A percentile compares a stretch with the other conserved stretches of the same genome.
These are phyloP conservation scores for Lecanoromycetidae sp. DNA, from an alignment of 2,329 filamentous ascomycete genomes.

Conservation along the genomic window DNA sequence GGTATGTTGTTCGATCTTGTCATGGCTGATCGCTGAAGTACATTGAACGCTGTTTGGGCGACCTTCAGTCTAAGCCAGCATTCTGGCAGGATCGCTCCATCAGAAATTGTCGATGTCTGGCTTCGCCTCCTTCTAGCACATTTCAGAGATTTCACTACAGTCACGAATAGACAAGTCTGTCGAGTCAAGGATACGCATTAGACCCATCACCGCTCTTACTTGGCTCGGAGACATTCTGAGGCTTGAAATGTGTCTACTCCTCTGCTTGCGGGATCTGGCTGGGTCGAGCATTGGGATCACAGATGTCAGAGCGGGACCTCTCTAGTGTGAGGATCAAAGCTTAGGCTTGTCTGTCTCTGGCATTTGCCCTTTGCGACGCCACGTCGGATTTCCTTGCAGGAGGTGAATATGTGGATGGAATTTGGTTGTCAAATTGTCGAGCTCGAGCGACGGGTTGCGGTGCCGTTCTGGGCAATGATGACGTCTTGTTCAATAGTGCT, in stretches of 20 bases:
- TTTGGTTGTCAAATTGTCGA: background rate
- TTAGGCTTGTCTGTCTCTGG: slow-evolving; percentile 65
- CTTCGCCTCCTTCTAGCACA: slow-evolving; percentile 5
- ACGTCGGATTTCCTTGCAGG: background rate
- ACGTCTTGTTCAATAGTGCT: slow-evolving; percentile 1
- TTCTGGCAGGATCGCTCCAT: background rate
- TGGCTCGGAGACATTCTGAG: background rate
- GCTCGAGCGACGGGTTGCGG: background rate
- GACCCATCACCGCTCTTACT: slow-evolving; percentile 6
- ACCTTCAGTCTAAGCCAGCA: background rate
- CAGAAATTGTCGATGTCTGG: background rate
- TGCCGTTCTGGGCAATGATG: slow-evolving; percentile 6
- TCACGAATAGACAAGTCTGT: background rate
- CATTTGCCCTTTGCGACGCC: slow-evolving; percentile 21
- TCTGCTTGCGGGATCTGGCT: slow-evolving; percentile 2
- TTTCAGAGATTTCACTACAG: slow-evolving; percentile 10
- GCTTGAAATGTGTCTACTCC: background rate
- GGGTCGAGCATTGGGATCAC: slow-evolving; percentile 17
- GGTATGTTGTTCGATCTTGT: background rate
- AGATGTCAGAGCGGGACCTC: slow-evolving; percentile 55
- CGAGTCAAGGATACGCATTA: background rate
- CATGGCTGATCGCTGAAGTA: background rate
- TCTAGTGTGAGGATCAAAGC: slow-evolving; percentile 89
- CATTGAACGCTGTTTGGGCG: background rate
- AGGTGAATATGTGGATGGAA: background rate